Evolutionary conservation across 116 monocot species (phyloP), one percentile per base, ranked within the genome.

Genomic region (Zostera marina): DNA sequence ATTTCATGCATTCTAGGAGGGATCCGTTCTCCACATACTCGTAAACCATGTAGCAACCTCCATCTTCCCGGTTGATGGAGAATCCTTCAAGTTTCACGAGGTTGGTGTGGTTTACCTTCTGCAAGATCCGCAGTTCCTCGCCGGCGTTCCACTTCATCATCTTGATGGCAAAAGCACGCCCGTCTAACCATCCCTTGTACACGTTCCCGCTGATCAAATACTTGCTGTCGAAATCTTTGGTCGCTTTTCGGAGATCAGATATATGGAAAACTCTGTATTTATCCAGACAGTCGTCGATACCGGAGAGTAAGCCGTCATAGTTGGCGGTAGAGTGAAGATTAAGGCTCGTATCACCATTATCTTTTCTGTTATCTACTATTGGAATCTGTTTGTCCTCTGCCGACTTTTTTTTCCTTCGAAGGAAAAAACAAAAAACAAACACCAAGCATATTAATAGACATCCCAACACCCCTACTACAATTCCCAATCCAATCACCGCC

Each of bases 101-200:
- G 41, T 91, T 91, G 55, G 75, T 77, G 63, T 91, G 91, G 59
- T 91, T 91, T 66, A 91, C 91, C 91, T 91, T 91, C 66, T 91
- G 91, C 56, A 91, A 62, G 58, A 91, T 91, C 52, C 82, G 81
- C 68, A 91, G 82, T 74, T 91, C 85, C 12, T 82, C 73, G 16
- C 45, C 44, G 32, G 91, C 91, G 57, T 91, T 77, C 91, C 91
- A 91, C 68, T 79, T 91, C 85, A 91, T 85, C 79, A 69, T 82
- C 71, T 91, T 91, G 55, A 85, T 62, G 20, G 91, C 91, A 44
- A 68, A 79, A n/a, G 75, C 64, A 74, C 76, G 70, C 2, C 75
- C 79, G 16, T 75, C 64, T 16, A 85, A 61, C 16, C 40, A 44
- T 1, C 74, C 85, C 42, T 68, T 82, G 63, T 85, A 91, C 22